Conservation (phyloP, 495 filamentous ascomycete species). For the Sphaerosporella brunnea region DNA sequence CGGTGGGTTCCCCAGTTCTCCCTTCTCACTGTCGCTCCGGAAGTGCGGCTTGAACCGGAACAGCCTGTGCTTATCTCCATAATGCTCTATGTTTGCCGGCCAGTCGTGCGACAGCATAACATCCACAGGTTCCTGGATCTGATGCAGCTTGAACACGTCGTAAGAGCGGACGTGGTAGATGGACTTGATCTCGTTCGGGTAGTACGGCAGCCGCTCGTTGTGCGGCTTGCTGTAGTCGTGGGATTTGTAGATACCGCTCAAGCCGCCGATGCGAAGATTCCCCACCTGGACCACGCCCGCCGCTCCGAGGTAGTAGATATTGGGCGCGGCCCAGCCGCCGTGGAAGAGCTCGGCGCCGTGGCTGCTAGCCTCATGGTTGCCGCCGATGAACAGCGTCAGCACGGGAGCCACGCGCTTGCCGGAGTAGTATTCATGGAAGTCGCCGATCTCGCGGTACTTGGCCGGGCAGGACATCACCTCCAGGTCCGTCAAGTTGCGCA, state of each 20-base stretch:
- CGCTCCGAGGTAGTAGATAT: constrained; percentile 90
- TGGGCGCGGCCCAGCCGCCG: constrained; percentile 90
- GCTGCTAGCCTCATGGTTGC: constrained; percentile 85
- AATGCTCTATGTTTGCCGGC: constrained; percentile 62
- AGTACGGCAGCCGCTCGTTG: constrained; percentile 74
- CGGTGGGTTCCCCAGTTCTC: constrained; percentile 57
- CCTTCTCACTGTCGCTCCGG: constrained; percentile 49
- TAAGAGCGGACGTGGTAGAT: constrained; percentile 81
- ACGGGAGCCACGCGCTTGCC: constrained; percentile 61
- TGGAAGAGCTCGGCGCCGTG: constrained; percentile 72
- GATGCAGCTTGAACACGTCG: constrained; percentile 81
- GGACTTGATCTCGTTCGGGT: constrained; percentile 45
- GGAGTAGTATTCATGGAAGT: constrained; percentile 87
- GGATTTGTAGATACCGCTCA: constrained; percentile 86
- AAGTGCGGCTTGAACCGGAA: constrained; percentile 58
- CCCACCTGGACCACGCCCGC: constrained; percentile 73
- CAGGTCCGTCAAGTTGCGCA: constrained; percentile 74
- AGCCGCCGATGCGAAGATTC: constrained; percentile 66
- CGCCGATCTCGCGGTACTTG: constrained; percentile 68
- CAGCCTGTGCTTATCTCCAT: constrained; percentile 44
- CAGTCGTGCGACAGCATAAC: constrained; percentile 89
- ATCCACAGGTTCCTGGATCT: constrained; percentile 65
- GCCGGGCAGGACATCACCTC: constrained; percentile 67
- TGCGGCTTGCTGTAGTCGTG: constrained; percentile 69
- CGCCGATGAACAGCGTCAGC: constrained; percentile 77